A percentile compares a stretch with the other conserved stretches of the same genome.
Evolutionary conservation across 192 early-diverging fungal genomes (phyloP).

Genomic region (Mortierella antarctica): DNA sequence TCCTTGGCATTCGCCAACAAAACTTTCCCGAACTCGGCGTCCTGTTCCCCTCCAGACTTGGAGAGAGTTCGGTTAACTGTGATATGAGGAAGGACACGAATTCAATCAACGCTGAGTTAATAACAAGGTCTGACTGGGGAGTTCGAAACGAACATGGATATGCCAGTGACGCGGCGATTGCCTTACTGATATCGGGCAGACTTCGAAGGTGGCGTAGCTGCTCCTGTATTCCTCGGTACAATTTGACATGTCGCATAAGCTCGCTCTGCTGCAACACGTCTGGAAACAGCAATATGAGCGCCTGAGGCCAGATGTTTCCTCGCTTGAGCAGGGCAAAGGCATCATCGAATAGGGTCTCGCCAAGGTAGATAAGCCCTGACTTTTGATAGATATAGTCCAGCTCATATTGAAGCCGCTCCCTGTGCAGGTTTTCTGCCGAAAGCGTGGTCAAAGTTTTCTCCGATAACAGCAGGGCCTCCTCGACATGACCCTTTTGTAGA

Average conservation of each 20-base stretch:
- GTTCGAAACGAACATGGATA: no score
- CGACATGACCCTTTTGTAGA: conserved; percentile 65
- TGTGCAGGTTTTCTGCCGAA: conserved; percentile 57
- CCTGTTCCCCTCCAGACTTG: conserved; percentile 22
- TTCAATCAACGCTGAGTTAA: background rate
- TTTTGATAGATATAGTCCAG: conserved; percentile 72
- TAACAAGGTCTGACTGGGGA: background rate
- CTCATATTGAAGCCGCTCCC: conserved; percentile 60
- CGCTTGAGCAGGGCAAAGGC: conserved; percentile 69
- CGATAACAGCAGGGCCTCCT: conserved; percentile 69
- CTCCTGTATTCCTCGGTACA: conserved; percentile 57
- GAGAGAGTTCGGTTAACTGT: conserved; percentile 8
- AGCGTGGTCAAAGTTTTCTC: conserved; percentile 61
- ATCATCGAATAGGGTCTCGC: conserved; percentile 74
- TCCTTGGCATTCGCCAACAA: conserved; percentile 71
- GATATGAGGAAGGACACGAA: background rate
- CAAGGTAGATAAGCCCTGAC: conserved; percentile 70
- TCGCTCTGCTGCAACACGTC: conserved; percentile 47
- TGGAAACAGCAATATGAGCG: conserved; percentile 63
- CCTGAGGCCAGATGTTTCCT: conserved; percentile 71
- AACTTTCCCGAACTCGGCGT: conserved; percentile 53
- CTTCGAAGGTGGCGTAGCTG: conserved; percentile 47
- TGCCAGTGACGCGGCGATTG: no score
- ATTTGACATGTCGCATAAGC: conserved; percentile 24
- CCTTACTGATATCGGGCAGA: conserved; percentile 64